phyloP scores from a whole-genome alignment of 139 green algal species.

The Asterochloris sp. region DNA sequence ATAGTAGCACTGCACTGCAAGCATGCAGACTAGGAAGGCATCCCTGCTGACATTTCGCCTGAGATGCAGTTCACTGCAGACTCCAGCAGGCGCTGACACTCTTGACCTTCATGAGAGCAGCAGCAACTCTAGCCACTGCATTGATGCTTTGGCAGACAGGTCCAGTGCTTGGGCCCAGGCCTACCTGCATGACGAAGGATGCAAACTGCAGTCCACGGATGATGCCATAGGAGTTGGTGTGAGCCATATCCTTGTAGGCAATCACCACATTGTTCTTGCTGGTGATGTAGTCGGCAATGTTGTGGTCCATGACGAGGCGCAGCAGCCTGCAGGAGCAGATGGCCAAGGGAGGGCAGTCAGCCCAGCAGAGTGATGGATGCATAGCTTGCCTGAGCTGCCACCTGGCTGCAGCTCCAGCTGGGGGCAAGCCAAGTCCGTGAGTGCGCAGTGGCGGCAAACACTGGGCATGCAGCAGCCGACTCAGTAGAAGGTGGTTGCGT shows the following conservation, averaged over 20 bases:
- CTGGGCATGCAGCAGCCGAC: too few species aligned
- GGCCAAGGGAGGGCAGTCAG: neutral
- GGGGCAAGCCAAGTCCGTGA: too few species aligned
- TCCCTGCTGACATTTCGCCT: too few species aligned
- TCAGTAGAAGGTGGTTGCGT: too few species aligned
- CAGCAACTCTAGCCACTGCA: neutral
- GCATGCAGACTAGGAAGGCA: too few species aligned
- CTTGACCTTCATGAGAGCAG: neutral
- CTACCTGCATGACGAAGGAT: conserved; percentile 76
- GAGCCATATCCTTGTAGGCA: conserved; percentile 97
- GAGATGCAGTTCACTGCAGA: neutral
- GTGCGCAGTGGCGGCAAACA: too few species aligned
- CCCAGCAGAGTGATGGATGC: neutral
- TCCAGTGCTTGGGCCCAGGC: conserved; percentile 34
- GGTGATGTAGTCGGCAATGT: conserved; percentile 99
- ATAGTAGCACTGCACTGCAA: too few species aligned
- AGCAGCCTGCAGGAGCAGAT: conserved; percentile 69
- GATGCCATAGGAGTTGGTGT: conserved; percentile 98
- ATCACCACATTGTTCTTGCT: conserved; percentile 73
- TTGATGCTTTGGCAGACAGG: neutral
- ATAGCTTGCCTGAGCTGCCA: too few species aligned
- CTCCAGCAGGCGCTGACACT: too few species aligned
- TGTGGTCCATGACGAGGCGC: conserved; percentile 96
- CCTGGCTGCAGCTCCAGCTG: too few species aligned
- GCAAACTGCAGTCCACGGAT: conserved; percentile 98